A percentile compares a stretch with the other conserved stretches of the same genome.
Evolutionary conservation across 305 asterid genomes (phyloP).

Genomic region (Fraxinus platypoda): DNA sequence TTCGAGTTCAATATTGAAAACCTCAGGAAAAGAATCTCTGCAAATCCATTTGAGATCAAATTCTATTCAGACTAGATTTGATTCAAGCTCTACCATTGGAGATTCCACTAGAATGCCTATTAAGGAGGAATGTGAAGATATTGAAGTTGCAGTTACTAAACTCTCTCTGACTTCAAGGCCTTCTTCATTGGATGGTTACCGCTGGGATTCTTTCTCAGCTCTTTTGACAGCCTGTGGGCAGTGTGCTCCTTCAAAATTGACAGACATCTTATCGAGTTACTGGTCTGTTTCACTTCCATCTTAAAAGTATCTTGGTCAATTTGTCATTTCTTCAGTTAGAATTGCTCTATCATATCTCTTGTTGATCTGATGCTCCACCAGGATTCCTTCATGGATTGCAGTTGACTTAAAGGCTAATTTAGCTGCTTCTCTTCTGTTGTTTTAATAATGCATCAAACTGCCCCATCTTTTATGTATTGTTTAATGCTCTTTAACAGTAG

Average conservation of each 20-base stretch:
- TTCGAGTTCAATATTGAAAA: constrained; percentile 32
- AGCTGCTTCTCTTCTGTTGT: background rate
- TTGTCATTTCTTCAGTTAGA: constrained; percentile 13
- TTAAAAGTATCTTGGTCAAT: constrained; percentile 17
- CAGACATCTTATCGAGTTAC: constrained; percentile 51
- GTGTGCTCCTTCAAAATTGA: constrained; percentile 57
- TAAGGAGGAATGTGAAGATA: constrained; percentile 50
- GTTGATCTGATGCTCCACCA: constrained; percentile 14
- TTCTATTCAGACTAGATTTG: constrained; percentile 34
- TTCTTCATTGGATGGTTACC: constrained; percentile 51
- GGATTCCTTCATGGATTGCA: background rate
- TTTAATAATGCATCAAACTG: background rate
- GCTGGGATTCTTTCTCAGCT: constrained; percentile 70
- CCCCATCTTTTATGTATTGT: background rate
- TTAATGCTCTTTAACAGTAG: background rate
- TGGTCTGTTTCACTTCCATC: constrained; percentile 56
- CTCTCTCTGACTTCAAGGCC: constrained; percentile 67
- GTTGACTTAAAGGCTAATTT: background rate
- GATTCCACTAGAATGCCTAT: constrained; percentile 33
- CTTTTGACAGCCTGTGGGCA: constrained; percentile 87
- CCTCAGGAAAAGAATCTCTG: constrained; percentile 31
- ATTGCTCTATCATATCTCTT: constrained; percentile 9
- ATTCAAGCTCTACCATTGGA: constrained; percentile 40
- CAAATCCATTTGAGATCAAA: constrained; percentile 34
- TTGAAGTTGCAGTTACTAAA: constrained; percentile 57